Percentiles rank a stretch among this genome's conserved stretches.
These are phyloP conservation scores for Chaetomium fimeti DNA, from an alignment of 495 filamentous ascomycete species.

Conservation along the genomic window DNA sequence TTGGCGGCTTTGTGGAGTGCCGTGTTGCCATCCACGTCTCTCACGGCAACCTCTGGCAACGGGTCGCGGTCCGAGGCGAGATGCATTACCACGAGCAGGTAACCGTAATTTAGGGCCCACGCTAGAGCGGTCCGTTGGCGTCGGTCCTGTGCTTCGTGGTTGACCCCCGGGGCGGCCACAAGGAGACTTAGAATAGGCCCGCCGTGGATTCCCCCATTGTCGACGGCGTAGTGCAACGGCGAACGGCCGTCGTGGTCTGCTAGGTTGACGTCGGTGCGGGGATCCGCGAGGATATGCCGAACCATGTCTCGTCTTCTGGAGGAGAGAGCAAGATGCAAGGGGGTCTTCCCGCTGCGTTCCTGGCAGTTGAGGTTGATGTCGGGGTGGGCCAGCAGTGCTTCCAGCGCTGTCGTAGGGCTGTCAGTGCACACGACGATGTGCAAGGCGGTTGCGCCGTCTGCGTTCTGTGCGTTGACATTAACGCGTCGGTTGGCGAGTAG, in stretches of 20 bases:
- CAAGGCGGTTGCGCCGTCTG: background rate
- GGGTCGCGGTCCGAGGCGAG: background rate
- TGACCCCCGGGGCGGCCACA: background rate
- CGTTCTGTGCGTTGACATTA: background rate
- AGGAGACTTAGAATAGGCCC: background rate
- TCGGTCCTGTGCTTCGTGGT: background rate
- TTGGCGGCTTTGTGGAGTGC: too few relatives aligned
- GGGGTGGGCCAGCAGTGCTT: background rate
- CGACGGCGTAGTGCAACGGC: background rate
- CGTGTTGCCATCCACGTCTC: too few relatives aligned
- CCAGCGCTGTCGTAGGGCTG: background rate
- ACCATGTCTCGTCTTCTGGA: too few relatives aligned
- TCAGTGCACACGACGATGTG: background rate
- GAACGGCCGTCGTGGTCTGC: background rate
- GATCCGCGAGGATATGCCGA: background rate
- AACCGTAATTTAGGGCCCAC: background rate
- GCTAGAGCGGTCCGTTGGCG: background rate
- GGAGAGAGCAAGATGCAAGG: background rate
- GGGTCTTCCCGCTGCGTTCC: background rate
- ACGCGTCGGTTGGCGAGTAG: background rate
- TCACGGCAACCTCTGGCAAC: too few relatives aligned
- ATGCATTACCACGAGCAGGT: background rate
- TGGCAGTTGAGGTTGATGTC: slow-evolving; percentile 1
- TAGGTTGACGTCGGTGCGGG: background rate
- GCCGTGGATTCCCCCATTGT: background rate